Percentiles rank a stretch among this genome's conserved stretches.
phyloP scores from a whole-genome alignment of 495 filamentous ascomycete species.

The Tuber calosporum region DNA sequence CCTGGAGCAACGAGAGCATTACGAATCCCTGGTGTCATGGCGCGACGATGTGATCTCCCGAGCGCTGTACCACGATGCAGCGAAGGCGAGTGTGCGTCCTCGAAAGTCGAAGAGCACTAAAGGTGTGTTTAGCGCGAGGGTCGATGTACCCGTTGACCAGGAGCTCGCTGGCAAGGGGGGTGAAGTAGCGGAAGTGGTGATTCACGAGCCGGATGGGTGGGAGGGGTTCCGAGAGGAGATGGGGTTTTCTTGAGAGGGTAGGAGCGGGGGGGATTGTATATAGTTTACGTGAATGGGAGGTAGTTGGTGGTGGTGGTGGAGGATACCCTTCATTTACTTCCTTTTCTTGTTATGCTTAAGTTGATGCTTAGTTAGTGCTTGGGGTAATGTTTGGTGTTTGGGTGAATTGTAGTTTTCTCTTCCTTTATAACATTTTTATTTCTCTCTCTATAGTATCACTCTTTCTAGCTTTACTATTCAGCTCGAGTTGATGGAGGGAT shows the following conservation, averaged over 20 bases:
- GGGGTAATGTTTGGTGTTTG: background rate
- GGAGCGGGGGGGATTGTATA: slow-evolving; percentile 10
- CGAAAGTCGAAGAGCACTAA: slow-evolving; percentile 44
- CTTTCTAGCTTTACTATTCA: background rate
- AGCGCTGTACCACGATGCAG: slow-evolving; percentile 47
- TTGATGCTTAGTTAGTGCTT: background rate
- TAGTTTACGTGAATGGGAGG: slow-evolving; percentile 8
- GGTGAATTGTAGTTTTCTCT: background rate
- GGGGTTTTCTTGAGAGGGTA: slow-evolving; percentile 30
- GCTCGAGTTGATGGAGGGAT: background rate
- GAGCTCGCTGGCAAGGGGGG: slow-evolving; percentile 42
- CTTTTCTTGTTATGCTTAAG: background rate
- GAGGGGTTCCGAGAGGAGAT: slow-evolving; percentile 42
- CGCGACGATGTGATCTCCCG: slow-evolving; percentile 49
- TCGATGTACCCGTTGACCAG: slow-evolving; percentile 47
- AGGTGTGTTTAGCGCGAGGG: slow-evolving; percentile 45
- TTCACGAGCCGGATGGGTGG: slow-evolving; percentile 43
- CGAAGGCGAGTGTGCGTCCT: slow-evolving; percentile 46
- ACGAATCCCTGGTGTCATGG: slow-evolving; percentile 57
- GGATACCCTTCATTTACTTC: background rate
- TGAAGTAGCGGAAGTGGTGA: slow-evolving; percentile 38
- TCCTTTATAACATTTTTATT: background rate
- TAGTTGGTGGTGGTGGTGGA: background rate
- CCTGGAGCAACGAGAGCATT: slow-evolving; percentile 56
- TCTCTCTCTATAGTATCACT: background rate